phyloP scores from a whole-genome alignment of 2,329 filamentous ascomycete genomes.

The Zarea fungicola region DNA sequence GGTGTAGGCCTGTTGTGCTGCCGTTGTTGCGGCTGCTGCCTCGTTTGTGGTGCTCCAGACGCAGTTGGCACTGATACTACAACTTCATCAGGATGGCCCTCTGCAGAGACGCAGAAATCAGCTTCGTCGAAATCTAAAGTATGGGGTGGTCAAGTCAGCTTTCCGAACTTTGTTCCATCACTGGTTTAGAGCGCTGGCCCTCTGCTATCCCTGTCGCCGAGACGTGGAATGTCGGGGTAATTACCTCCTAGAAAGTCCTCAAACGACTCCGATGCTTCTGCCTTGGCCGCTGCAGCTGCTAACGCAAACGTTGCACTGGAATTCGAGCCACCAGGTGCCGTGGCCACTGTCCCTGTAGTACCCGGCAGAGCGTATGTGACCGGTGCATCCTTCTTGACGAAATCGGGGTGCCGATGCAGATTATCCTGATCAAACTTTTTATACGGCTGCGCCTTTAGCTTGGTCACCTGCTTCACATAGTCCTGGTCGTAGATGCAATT shows the following conservation, averaged over 20 bases:
- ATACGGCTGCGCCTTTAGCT: constrained; percentile 70
- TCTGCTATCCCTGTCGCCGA: too few relatives aligned
- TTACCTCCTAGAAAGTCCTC: constrained; percentile 47
- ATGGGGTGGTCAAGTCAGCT: background rate
- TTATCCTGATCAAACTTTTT: constrained; percentile 73
- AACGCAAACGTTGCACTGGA: constrained; percentile 36
- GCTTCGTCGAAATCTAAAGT: constrained; percentile 64
- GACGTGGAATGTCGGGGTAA: background rate
- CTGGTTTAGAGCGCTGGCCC: background rate
- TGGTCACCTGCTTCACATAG: constrained; percentile 84
- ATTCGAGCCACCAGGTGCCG: background rate
- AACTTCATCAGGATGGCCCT: constrained; percentile 74
- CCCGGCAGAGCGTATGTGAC: background rate
- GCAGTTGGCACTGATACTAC: background rate
- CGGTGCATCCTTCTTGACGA: constrained; percentile 52
- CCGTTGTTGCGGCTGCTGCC: background rate
- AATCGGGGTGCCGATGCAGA: constrained; percentile 77
- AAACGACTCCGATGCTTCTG: constrained; percentile 35
- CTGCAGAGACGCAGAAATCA: constrained; percentile 65
- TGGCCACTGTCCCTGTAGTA: background rate
- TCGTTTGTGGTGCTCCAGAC: background rate
- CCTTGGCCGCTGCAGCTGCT: background rate
- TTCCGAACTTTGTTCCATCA: background rate
- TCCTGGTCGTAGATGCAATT: constrained; percentile 98
- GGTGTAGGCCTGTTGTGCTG: background rate